Evolutionary conservation across 495 filamentous ascomycete genomes (phyloP).

Genomic region (Usnea hakonensis): DNA sequence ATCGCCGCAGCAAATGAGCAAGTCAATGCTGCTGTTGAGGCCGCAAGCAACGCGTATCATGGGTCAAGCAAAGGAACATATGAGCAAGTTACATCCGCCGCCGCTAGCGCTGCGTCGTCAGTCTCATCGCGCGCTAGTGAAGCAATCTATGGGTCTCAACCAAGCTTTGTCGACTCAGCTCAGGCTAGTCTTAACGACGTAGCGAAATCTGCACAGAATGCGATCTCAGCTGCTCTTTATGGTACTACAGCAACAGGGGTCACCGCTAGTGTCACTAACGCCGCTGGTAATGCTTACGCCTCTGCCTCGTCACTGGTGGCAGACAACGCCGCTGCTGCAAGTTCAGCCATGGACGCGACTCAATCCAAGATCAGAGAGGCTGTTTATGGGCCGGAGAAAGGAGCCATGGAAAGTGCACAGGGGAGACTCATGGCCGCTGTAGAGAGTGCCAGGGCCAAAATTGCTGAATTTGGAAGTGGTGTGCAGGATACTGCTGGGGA

Average conservation of each 20-base stretch:
- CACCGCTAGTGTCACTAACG: slow-evolving; percentile 32
- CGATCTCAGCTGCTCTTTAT: slow-evolving; percentile 49
- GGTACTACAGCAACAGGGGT: slow-evolving; percentile 36
- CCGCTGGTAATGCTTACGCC: slow-evolving; percentile 29
- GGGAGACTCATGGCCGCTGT: slow-evolving; percentile 39
- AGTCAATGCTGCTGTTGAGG: slow-evolving; percentile 52
- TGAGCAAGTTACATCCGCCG: slow-evolving; percentile 47
- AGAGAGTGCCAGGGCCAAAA: slow-evolving; percentile 41
- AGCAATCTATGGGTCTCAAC: slow-evolving; percentile 49
- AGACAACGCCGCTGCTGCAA: slow-evolving; percentile 32
- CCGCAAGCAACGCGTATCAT: slow-evolving; percentile 52
- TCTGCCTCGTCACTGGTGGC: slow-evolving; percentile 27
- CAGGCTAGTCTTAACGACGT: slow-evolving; percentile 42
- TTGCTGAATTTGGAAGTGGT: slow-evolving; percentile 39
- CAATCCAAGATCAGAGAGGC: slow-evolving; percentile 30
- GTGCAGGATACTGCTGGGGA: slow-evolving; percentile 41
- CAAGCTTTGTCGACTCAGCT: slow-evolving; percentile 42
- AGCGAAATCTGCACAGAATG: slow-evolving; percentile 41
- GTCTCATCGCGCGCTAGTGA: slow-evolving; percentile 43
- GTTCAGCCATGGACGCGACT: slow-evolving; percentile 22
- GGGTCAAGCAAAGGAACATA: slow-evolving; percentile 48
- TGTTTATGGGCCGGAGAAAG: slow-evolving; percentile 43
- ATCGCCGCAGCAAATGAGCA: slow-evolving; percentile 48
- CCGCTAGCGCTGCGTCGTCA: slow-evolving; percentile 41
- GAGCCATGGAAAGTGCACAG: slow-evolving; percentile 48